Conservation (phyloP, 2,329 filamentous ascomycete genomes). For the Cladosporium sp. region DNA sequence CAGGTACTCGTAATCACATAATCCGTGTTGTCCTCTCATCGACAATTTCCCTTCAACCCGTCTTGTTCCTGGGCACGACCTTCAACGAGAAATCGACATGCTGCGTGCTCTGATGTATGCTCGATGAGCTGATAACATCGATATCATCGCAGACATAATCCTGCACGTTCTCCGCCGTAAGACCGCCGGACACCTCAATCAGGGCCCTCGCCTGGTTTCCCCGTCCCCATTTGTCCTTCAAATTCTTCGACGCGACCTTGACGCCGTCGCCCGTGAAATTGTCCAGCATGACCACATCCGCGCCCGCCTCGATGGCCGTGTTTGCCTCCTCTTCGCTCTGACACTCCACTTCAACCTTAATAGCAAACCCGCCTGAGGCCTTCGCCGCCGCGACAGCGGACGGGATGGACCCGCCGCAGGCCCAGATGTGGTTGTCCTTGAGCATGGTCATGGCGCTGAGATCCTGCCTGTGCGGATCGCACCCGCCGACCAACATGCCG, state of each 20-base stretch:
- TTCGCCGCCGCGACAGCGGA: slow-evolving; percentile 82
- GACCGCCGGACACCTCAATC: slow-evolving; percentile 86
- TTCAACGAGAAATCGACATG: slow-evolving; percentile 97
- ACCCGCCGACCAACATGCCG: slow-evolving; percentile 90
- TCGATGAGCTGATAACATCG: slow-evolving; percentile 93
- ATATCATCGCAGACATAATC: slow-evolving; percentile 78
- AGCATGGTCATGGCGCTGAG: slow-evolving; percentile 92
- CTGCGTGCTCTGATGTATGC: slow-evolving; percentile 90
- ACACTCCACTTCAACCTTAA: slow-evolving; percentile 96
- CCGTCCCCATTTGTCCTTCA: slow-evolving; percentile 79
- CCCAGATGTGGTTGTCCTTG: slow-evolving; percentile 98
- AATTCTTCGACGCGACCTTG: slow-evolving; percentile 64
- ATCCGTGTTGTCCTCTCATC: neutral
- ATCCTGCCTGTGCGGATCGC: slow-evolving; percentile 88
- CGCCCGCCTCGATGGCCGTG: slow-evolving; percentile 84
- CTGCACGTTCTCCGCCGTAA: slow-evolving; percentile 80
- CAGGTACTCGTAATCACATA: slow-evolving; percentile 3
- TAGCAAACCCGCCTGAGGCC: slow-evolving; percentile 77
- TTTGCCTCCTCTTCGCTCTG: slow-evolving; percentile 84
- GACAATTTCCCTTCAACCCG: slow-evolving; percentile 6
- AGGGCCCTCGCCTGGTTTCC: slow-evolving; percentile 50
- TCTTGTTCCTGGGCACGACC: slow-evolving; percentile 52
- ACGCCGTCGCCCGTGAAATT: slow-evolving; percentile 85
- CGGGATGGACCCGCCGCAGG: slow-evolving; percentile 74
- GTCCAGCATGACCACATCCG: slow-evolving; percentile 95